Evolutionary conservation across 306 rosid genomes (phyloP), one percentile per base, ranked within the genome.

Genomic region (Mimosa bimucronata): DNA sequence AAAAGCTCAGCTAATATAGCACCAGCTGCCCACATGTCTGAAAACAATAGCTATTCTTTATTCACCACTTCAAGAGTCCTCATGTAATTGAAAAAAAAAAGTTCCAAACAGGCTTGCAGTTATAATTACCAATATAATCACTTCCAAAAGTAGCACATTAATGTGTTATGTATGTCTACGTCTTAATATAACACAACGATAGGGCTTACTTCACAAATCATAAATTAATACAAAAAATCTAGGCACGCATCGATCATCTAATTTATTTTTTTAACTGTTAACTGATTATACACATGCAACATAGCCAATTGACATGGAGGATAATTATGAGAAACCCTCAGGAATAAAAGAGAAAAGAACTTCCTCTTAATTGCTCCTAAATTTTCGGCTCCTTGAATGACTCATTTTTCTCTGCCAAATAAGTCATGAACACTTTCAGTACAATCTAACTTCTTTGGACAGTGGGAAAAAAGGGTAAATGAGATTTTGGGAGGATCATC

Each of bases 1-100:
- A 88, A 92, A 84, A 92, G 97, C 88, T 92, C 97, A 73, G 96
- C 94, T 58, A 92, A 82, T 84, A 92, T 88, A 84, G 95, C 92
- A 7, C 97, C 97, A 79, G 88, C 90, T 10, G 97, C 97, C 97
- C 97, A 92, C 97, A 92, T 92, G 82, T 92, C 97, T 92, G 94
- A 78, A 79, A 71, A 73, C 40, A 55, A 76, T 53, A 58, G 79
- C n/a, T 31, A 44, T 73, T 76, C 69, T 26, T 87, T 80, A 89
- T 41, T 84, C 78, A 86, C 58, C 73, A 40, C 57, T 77, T 31
- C 71, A 81, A 77, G 71, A 81, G 42, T 77, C 73, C 71, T 7
- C 60, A 53, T 73, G 26, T 28, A 65, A 57, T n/a, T n/a, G n/a
- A 34, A 34, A 68, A 30, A 60, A 66, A 67, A 40, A 82, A 75